phyloP scores from a whole-genome alignment of 805 yeast species.

The Ogataea philodendri region DNA sequence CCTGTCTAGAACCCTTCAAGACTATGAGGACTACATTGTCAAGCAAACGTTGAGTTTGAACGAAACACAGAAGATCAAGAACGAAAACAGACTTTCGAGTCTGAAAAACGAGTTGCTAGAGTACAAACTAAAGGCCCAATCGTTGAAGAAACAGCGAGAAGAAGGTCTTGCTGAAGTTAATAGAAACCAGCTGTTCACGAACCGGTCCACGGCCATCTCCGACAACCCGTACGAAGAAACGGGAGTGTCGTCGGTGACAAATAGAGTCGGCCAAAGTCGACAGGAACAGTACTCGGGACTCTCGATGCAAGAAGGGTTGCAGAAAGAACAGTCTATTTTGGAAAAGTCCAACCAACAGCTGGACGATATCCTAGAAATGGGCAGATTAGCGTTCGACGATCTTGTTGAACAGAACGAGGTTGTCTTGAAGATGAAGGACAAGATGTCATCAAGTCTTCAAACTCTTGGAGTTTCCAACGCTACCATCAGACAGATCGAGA shows the following conservation, averaged over 20 bases:
- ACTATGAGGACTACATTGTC: slow-evolving; percentile 40
- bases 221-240: slow-evolving; percentile 51
- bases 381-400: slow-evolving; percentile 80
- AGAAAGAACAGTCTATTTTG: slow-evolving; percentile 63
- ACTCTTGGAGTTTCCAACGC: slow-evolving; percentile 86
- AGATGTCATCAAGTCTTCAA: slow-evolving; percentile 63
- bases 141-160: slow-evolving; percentile 57
- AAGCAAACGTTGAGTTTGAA: slow-evolving; percentile 50
- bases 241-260: slow-evolving; percentile 19
- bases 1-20: slow-evolving; percentile 67
- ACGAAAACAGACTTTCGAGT: slow-evolving; percentile 56
- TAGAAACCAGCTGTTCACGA: slow-evolving; percentile 49
- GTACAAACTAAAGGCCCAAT: slow-evolving; percentile 49
- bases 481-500: slow-evolving; percentile 77
- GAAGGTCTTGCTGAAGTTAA: slow-evolving; percentile 44
- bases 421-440: slow-evolving; percentile 57
- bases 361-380: slow-evolving; percentile 89
- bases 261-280: slow-evolving; percentile 17
- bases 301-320: slow-evolving; percentile 58
- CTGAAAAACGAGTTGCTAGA: slow-evolving; percentile 50
- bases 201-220: slow-evolving; percentile 28
- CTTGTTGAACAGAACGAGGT: slow-evolving; percentile 80
- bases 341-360: slow-evolving; percentile 74
- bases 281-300: slow-evolving; percentile 31
- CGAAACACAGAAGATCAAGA: slow-evolving; percentile 53